A percentile compares a stretch with the other conserved stretches of the same genome.
Evolutionary conservation across 371 early-diverging fungal genomes (phyloP).

Genomic region (Mucor mucedo): DNA sequence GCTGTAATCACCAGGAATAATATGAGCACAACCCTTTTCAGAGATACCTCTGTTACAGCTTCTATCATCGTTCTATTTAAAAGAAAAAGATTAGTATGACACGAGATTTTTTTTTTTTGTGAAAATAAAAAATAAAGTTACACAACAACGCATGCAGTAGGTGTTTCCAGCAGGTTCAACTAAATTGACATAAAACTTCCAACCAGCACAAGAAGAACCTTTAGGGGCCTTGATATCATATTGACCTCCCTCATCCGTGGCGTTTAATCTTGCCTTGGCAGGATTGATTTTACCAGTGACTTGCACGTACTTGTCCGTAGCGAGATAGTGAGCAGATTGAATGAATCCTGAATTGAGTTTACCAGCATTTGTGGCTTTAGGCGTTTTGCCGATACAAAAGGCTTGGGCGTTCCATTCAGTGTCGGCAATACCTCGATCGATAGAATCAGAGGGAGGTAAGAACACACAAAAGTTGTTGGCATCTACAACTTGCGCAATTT

Average conservation of each 20-base stretch:
- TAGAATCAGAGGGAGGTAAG: slow-evolving; percentile 52
- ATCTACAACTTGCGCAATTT: slow-evolving; percentile 48
- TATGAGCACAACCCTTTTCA: slow-evolving; percentile 54
- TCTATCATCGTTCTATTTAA: slow-evolving; percentile 27
- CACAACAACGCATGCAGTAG: slow-evolving; percentile 65
- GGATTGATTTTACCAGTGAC: slow-evolving; percentile 62
- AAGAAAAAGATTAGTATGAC: not conserved
- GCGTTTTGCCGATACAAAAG: slow-evolving; percentile 55
- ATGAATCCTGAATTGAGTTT: slow-evolving; percentile 50
- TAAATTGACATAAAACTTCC: slow-evolving; percentile 53
- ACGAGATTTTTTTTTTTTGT: not conserved
- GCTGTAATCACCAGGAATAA: slow-evolving; percentile 62
- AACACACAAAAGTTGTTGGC: slow-evolving; percentile 56
- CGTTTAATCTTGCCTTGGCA: slow-evolving; percentile 38
- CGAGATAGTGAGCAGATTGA: slow-evolving; percentile 48
- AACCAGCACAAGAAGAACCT: slow-evolving; percentile 55
- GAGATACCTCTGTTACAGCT: slow-evolving; percentile 58
- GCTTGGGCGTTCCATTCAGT: slow-evolving; percentile 59
- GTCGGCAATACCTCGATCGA: slow-evolving; percentile 41
- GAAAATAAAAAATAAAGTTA: slow-evolving; percentile 21
- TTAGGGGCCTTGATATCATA: slow-evolving; percentile 54
- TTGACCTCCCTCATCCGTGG: slow-evolving; percentile 57
- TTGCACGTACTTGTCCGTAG: slow-evolving; percentile 53
- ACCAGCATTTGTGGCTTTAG: slow-evolving; percentile 42
- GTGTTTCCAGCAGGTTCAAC: slow-evolving; percentile 52